Evolutionary conservation across 768 basidiomycete species (phyloP), one percentile per base, ranked within the genome.

Genomic region (Termitomyces sp.): DNA sequence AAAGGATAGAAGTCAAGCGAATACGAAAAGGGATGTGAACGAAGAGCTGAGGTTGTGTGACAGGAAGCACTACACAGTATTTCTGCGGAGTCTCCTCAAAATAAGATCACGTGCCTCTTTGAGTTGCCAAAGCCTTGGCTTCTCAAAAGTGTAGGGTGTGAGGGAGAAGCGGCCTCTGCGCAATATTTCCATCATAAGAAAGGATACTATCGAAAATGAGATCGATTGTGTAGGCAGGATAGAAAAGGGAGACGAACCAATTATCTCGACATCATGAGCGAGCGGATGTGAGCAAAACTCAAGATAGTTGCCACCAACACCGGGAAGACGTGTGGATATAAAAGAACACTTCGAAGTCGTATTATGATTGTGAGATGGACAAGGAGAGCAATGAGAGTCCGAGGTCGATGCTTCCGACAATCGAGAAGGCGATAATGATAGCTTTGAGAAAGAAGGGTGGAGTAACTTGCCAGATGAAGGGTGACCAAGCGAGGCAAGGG

Each of bases 181-280:
- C 16, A 86, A 66, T 33, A 85, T 81, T 66, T 86, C 84, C 76
- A 86, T 80, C 70, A 86, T 78, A 36, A 86, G 72, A 67, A 85
- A 85, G 15, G 82, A 83, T 8, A 85, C 84, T 84, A 57, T 36
- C 12, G 41, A 34, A 29, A 9, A 31, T 15, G 36, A 13, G 5
- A 20, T 53, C 4, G 22, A 58, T 74, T 41, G 68, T 53, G 29
- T 9, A 16, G 44, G 5, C 7, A 12, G 54, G 33, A 24, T n/a
- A 26, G 4, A 29, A 26, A 52, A 59, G 29, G 31, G 34, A 46
- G 28, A 65, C 77, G 58, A 57, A 82, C 82, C 70, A 55, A 85
- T 81, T 20, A 85, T 76, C 65, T 85, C 84, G 9, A 78, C 74
- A 41, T 75, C 76, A 51, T 77, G 72, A 1, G 73, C 80, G 0